Base-by-base conservation (phyloP, 768 basidiomycete genomes). In the Suillus placidus region DNA sequence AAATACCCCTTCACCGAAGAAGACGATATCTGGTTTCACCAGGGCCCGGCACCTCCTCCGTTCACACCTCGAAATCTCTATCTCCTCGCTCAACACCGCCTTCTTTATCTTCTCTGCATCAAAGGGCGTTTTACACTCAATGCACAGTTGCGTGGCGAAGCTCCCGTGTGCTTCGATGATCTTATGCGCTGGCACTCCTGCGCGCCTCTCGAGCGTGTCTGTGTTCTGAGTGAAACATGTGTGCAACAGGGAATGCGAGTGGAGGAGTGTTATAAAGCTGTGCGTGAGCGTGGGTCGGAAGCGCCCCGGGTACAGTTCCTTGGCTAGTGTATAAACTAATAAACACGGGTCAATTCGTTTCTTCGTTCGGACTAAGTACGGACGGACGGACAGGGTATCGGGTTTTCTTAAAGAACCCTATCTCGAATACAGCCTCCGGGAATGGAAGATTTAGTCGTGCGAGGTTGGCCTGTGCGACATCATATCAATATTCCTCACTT, bases 111-210 rank as follows among this genome's bases (percentile, higher is more conserved):
- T 85, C 7, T 84, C 85, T 58, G 84, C 85, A 47, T 88, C 87
- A 67, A 84, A 94, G 0, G 81, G 72, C 2, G 74, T 72, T 54
- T 81, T 68, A 75, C 97, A 99, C 8, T 87, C 80, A 18, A 98
- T 87, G 69, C 97, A 99, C 61, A 87, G 82, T 62, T 97, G 93
- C 2, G 82, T 79, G 0, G 97, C 97, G 70, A 99, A 99, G 69
- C 93, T 95, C 3, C 97, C 97, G 72, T 99, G 97, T 0, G 97
- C 97, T 79, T 99, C 97, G 57, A 99, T 83, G 66, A 99, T 88
- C 74, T 88, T 88, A 38, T 85, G 77, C 1, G 77, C 82, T 0
- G 92, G 88, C 0, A 97, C 84, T 6, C 93, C 93, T 0, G 94
- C 93, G 6, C 87, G 83, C 2, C 92, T 84, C 73, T 98, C 97